Percentiles rank a stretch among this genome's conserved stretches.
Evolutionary conservation across 495 filamentous ascomycete genomes (phyloP).

Genomic region (Penicillium parvum): DNA sequence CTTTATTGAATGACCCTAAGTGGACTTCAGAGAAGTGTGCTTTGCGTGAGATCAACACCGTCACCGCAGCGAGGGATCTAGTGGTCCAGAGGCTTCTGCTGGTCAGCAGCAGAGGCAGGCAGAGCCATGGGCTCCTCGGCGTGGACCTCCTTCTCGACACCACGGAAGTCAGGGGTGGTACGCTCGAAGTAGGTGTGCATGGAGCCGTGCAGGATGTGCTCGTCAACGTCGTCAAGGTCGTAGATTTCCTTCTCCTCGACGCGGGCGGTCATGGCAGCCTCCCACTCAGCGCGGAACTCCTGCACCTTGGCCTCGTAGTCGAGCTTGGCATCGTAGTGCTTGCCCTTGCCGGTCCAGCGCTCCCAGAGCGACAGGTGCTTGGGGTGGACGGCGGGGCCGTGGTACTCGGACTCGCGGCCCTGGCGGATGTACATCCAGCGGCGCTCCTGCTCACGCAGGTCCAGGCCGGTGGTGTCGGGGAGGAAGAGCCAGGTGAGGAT

Average conservation of each 20-base stretch:
- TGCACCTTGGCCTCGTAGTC: slow-evolving; percentile 74
- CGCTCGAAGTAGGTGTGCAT: slow-evolving; percentile 45
- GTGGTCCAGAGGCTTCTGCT: slow-evolving; percentile 9
- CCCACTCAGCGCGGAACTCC: slow-evolving; percentile 69
- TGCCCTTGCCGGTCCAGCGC: slow-evolving; percentile 61
- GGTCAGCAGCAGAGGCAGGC: slow-evolving; percentile 9
- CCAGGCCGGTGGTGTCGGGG: slow-evolving; percentile 85
- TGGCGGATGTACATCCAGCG: slow-evolving; percentile 74
- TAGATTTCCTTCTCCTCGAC: slow-evolving; percentile 40
- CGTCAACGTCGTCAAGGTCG: slow-evolving; percentile 5
- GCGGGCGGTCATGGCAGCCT: slow-evolving; percentile 39
- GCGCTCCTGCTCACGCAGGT: slow-evolving; percentile 89
- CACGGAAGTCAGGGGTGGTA: slow-evolving; percentile 41
- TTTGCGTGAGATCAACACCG: neutral
- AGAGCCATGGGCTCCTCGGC: slow-evolving; percentile 11
- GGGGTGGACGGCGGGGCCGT: slow-evolving; percentile 79
- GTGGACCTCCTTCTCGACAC: slow-evolving; percentile 27
- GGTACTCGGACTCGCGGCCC: slow-evolving; percentile 72
- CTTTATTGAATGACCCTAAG: neutral
- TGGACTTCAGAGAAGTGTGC: neutral
- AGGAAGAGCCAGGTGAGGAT: slow-evolving; percentile 75
- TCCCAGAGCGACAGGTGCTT: slow-evolving; percentile 72
- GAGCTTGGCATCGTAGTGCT: slow-evolving; percentile 70
- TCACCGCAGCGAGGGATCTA: neutral
- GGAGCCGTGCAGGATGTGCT: slow-evolving; percentile 30